A percentile compares a stretch with the other conserved stretches of the same genome.
These are phyloP conservation scores for Heliocybe sulcata DNA, from an alignment of 1,284 basidiomycete genomes.

Conservation along the genomic window DNA sequence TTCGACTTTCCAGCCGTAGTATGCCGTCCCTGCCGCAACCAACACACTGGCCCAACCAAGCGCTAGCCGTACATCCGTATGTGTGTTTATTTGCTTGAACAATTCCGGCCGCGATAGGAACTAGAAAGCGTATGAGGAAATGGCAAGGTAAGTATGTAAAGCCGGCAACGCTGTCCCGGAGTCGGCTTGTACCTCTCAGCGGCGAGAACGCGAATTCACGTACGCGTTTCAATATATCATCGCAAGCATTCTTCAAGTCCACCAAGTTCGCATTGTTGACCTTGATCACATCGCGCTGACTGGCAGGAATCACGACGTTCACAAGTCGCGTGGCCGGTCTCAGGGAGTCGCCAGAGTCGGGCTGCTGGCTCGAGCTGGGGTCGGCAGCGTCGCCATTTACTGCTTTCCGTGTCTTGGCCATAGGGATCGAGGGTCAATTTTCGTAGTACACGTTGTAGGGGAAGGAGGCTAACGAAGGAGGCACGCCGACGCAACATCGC, in stretches of 20 bases:
- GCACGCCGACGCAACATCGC: background rate
- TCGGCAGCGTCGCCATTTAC: background rate
- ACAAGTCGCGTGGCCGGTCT: conserved; percentile 1
- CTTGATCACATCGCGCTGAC: conserved; percentile 60
- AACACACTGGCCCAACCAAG: conserved; percentile 82
- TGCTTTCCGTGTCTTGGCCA: background rate
- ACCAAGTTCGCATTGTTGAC: conserved; percentile 78
- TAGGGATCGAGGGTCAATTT: background rate
- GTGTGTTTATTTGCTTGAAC: conserved; percentile 80
- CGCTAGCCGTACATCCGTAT: conserved; percentile 79
- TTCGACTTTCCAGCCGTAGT: conserved; percentile 80
- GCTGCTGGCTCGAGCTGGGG: background rate
- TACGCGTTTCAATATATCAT: conserved; percentile 87
- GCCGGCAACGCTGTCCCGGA: background rate
- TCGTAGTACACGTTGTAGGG: background rate
- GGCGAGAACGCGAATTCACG: conserved; percentile 23
- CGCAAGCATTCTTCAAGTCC: conserved; percentile 86
- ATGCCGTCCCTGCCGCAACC: conserved; percentile 70
- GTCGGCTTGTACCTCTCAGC: background rate
- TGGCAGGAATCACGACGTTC: conserved; percentile 3
- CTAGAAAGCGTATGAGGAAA: conserved; percentile 28
- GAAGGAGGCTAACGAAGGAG: background rate
- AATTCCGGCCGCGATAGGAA: conserved; percentile 72
- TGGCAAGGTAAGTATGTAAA: background rate
- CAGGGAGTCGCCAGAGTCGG: background rate